Percentiles rank a stretch among this genome's conserved stretches.
Conservation (phyloP, 2,329 filamentous ascomycete genomes). For the Didymella sp. region DNA sequence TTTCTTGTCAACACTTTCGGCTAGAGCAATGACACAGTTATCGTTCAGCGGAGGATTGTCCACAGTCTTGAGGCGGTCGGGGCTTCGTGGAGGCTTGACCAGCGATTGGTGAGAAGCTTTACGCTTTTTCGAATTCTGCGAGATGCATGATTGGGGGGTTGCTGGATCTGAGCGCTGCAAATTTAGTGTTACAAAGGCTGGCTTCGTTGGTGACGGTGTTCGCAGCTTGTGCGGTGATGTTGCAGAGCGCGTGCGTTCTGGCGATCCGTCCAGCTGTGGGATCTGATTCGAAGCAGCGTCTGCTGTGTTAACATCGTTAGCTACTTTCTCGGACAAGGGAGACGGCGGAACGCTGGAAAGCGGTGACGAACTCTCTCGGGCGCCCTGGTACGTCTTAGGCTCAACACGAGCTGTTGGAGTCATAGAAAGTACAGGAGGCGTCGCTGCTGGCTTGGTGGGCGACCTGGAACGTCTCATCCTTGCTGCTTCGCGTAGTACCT, state of each 20-base stretch:
- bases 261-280: constrained; percentile 19
- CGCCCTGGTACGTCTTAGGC: no score
- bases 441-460: constrained; percentile 12
- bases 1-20: constrained; percentile 29
- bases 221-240: not conserved
- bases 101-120: constrained; percentile 8
- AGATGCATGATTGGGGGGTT: constrained; percentile 1
- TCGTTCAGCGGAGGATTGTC: constrained; percentile 40
- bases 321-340: constrained; percentile 5
- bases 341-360: constrained; percentile 26
- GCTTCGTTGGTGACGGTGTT: not conserved
- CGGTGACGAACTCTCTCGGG: not conserved
- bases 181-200: not conserved
- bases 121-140: constrained; percentile 20
- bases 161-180: not conserved
- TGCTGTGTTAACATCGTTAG: not conserved
- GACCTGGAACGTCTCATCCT: constrained; percentile 17
- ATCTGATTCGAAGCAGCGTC: not conserved
- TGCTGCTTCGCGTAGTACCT: constrained; percentile 26
- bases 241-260: constrained; percentile 1
- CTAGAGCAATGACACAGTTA: constrained; percentile 47
- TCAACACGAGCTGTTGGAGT: not conserved
- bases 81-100: constrained; percentile 15
- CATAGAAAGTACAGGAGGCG: not conserved
- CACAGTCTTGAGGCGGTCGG: constrained; percentile 33